phyloP scores from a whole-genome alignment of 176 grass and related monocot genomes.

The Alopecurus myosuroides region DNA sequence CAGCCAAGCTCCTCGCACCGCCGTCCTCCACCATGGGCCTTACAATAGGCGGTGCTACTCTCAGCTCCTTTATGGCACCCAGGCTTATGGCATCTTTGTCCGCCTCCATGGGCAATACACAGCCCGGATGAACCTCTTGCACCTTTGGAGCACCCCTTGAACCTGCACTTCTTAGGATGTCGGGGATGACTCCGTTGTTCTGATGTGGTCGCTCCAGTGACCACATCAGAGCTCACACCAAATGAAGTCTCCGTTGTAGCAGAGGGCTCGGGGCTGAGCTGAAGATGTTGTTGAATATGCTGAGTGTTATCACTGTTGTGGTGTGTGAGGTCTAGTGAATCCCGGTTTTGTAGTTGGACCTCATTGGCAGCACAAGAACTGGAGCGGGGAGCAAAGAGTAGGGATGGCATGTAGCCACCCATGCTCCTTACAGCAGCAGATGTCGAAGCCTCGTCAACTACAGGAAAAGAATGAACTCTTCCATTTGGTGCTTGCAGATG shows the following conservation, averaged over 20 bases:
- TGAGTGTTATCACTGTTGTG: background rate
- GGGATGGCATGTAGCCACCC: slow-evolving; percentile 69
- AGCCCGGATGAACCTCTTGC: slow-evolving; percentile 59
- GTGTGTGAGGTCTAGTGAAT: slow-evolving; percentile 29
- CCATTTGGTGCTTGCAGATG: slow-evolving; percentile 15
- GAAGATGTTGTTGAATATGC: slow-evolving; percentile 30
- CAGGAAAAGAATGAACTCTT: slow-evolving; percentile 22
- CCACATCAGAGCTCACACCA: slow-evolving; percentile 45
- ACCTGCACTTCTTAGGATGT: slow-evolving; percentile 66
- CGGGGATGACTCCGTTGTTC: slow-evolving; percentile 39
- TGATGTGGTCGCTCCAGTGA: slow-evolving; percentile 35
- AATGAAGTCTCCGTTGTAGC: slow-evolving; percentile 49
- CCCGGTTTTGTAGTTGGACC: background rate
- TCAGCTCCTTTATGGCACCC: slow-evolving; percentile 68
- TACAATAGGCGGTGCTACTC: slow-evolving; percentile 64
- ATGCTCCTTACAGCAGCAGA: slow-evolving; percentile 58
- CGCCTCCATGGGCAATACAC: slow-evolving; percentile 67
- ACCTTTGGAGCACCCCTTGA: slow-evolving; percentile 65
- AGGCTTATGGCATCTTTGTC: slow-evolving; percentile 62
- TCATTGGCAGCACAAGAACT: slow-evolving; percentile 8
- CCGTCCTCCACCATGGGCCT: slow-evolving; percentile 59
- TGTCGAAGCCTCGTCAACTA: slow-evolving; percentile 69
- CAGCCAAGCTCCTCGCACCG: slow-evolving; percentile 63
- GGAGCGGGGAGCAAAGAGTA: slow-evolving; percentile 49
- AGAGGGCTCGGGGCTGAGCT: slow-evolving; percentile 54